phyloP scores from a whole-genome alignment of 345 rosid species.

The Citrus australasica region DNA sequence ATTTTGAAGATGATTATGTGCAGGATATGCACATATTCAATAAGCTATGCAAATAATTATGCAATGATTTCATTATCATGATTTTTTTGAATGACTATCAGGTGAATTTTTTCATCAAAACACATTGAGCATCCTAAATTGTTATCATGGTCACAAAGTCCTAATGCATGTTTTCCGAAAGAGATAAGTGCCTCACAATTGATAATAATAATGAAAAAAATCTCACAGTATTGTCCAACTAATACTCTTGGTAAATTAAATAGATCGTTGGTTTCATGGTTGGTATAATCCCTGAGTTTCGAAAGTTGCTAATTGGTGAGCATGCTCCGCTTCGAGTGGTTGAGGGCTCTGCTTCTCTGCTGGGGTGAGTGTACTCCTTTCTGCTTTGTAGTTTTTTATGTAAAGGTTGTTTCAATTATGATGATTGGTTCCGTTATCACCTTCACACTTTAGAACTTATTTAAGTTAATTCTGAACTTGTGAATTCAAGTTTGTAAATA shows the following conservation, averaged over 20 bases:
- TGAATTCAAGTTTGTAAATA: not conserved
- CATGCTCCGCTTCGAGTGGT: slow-evolving; percentile 32
- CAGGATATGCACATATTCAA: not conserved
- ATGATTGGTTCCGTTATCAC: not conserved
- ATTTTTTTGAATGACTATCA: not conserved
- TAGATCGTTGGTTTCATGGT: slow-evolving; percentile 25
- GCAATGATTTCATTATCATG: not conserved
- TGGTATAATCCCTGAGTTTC: slow-evolving; percentile 20
- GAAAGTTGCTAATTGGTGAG: slow-evolving; percentile 23
- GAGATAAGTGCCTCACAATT: not conserved
- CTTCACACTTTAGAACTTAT: not conserved
- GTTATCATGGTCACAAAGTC: not conserved
- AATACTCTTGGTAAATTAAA: not conserved
- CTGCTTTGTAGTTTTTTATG: not conserved
- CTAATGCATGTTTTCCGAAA: not conserved
- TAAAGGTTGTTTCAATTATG: not conserved
- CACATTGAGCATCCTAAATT: not conserved
- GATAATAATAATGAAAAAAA: not conserved
- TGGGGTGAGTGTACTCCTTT: slow-evolving; percentile 20
- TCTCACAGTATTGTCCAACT: not conserved
- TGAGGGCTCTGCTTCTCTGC: slow-evolving; percentile 19
- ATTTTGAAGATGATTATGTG: not conserved
- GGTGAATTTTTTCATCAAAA: not conserved
- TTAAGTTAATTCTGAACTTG: not conserved
- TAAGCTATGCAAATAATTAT: not conserved